phyloP scores from a whole-genome alignment of 257 asterid species.

The Solanum okadae region DNA sequence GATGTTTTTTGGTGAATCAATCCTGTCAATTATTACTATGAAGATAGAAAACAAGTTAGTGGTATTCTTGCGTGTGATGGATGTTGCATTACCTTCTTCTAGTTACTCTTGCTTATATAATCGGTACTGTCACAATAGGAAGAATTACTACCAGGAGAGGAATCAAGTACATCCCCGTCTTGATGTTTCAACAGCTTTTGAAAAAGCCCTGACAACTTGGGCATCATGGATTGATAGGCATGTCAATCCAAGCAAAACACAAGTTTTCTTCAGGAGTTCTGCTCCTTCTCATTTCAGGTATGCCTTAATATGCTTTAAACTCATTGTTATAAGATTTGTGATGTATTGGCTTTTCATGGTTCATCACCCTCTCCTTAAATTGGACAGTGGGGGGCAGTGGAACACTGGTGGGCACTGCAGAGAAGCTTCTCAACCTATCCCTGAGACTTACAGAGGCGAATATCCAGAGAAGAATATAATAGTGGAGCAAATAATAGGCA shows the following conservation, averaged over 20 bases:
- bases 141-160: constrained; percentile 80
- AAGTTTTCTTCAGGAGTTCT: constrained; percentile 78
- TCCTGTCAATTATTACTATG: background rate
- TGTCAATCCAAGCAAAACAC: constrained; percentile 58
- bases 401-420: constrained; percentile 84
- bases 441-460: constrained; percentile 15
- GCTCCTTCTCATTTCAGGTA: constrained; percentile 98
- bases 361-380: background rate
- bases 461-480: constrained; percentile 50
- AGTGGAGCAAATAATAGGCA: constrained; percentile 44
- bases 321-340: background rate
- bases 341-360: background rate
- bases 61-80: background rate
- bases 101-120: background rate
- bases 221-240: constrained; percentile 70
- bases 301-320: background rate
- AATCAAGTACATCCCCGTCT: constrained; percentile 65
- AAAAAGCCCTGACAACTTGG: constrained; percentile 68
- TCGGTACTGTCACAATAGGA: constrained; percentile 25
- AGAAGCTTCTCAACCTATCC: constrained; percentile 59
- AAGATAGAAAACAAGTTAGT: background rate
- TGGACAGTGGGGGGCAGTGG: constrained; percentile 77
- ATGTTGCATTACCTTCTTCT: background rate
- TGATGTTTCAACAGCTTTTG: constrained; percentile 56
- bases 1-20: background rate